Conservation (phyloP, 2,329 filamentous ascomycete species). For the Fusarium chlamydosporum region DNA sequence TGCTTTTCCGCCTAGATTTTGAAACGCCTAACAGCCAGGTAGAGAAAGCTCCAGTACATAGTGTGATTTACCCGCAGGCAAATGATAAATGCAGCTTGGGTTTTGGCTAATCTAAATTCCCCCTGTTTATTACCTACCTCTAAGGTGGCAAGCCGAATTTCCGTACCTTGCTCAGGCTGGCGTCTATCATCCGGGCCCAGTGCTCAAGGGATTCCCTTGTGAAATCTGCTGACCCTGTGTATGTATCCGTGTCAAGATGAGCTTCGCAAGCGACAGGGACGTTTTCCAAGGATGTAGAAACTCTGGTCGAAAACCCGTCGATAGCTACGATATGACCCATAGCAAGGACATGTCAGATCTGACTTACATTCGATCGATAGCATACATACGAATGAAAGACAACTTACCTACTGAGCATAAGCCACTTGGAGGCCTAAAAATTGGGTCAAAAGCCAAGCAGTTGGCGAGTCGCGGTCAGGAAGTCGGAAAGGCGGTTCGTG, state of each 20-base stretch:
- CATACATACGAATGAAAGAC: not conserved
- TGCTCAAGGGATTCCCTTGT: not conserved
- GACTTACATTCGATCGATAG: not conserved
- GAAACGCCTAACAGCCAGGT: constrained; percentile 29
- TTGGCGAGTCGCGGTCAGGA: constrained; percentile 17
- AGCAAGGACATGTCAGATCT: constrained; percentile 7
- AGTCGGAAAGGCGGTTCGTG: constrained; percentile 26
- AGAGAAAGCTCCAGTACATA: constrained; percentile 20
- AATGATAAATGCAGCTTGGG: constrained; percentile 34
- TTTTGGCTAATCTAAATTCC: constrained; percentile 3
- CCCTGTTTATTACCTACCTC: not conserved
- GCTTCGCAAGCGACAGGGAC: not conserved
- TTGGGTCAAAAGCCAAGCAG: constrained; percentile 9
- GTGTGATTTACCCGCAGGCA: constrained; percentile 43
- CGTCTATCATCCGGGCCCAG: not conserved
- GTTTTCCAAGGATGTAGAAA: constrained; percentile 3
- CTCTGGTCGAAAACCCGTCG: constrained; percentile 11
- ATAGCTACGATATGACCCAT: not conserved
- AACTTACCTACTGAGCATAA: not conserved
- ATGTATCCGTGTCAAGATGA: not conserved
- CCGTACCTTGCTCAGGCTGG: constrained; percentile 3
- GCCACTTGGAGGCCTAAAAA: constrained; percentile 21
- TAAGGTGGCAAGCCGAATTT: not conserved
- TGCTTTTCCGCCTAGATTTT: constrained; percentile 4
- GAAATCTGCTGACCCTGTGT: not conserved